Evolutionary conservation across 345 rosid genomes (phyloP).

Genomic region (Punica granatum): DNA sequence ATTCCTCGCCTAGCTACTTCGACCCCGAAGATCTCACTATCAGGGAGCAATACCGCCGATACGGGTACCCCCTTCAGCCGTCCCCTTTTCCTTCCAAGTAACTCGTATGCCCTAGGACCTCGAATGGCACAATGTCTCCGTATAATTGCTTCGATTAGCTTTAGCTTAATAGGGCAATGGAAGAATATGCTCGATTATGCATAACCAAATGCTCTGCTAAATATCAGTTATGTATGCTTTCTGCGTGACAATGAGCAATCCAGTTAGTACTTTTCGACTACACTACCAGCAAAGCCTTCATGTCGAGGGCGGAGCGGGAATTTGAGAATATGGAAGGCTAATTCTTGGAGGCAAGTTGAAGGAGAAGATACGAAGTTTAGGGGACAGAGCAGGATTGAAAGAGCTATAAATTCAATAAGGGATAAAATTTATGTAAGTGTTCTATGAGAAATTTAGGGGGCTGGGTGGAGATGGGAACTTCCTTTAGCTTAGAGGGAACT

Average conservation of each 20-base stretch:
- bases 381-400: not conserved
- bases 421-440: not conserved
- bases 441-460: not conserved
- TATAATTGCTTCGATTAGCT: not conserved
- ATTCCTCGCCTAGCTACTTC: slow-evolving; percentile 55
- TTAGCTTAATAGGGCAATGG: not conserved
- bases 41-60: slow-evolving; percentile 84
- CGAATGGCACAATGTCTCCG: not conserved
- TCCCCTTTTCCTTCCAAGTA: too few relatives aligned
- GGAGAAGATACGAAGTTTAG: not conserved
- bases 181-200: not conserved
- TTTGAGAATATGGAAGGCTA: not conserved
- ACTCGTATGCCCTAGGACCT: not conserved
- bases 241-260: not conserved
- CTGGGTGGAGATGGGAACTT: not conserved
- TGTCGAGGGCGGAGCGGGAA: not conserved
- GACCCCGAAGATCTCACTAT: slow-evolving; percentile 64
- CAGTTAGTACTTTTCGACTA: not conserved
- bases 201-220: not conserved
- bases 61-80: slow-evolving; percentile 46
- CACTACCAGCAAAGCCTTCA: not conserved
- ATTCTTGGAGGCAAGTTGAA: not conserved
- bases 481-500: not conserved
- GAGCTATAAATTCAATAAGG: not conserved
- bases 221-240: not conserved